phyloP scores from a whole-genome alignment of 208 protist genomes.

The Leishmania major region DNA sequence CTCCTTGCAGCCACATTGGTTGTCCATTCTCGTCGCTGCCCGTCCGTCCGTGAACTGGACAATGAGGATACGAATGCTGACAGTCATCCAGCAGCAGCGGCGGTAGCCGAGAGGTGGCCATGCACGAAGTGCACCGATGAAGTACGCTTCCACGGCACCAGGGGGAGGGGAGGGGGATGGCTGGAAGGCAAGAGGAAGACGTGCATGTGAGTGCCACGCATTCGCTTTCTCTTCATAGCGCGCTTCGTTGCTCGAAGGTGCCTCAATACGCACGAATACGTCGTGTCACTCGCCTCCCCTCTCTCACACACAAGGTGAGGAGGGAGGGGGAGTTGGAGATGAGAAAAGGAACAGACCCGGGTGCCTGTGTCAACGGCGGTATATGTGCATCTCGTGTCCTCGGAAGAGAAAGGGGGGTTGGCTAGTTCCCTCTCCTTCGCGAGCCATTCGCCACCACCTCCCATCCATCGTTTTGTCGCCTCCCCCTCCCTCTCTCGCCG shows the following conservation, averaged over 20 bases:
- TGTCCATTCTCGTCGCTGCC: neutral
- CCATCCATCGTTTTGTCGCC: neutral
- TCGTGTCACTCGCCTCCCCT: neutral
- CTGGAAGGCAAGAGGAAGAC: neutral
- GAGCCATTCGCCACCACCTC: neutral
- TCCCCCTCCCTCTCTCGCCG: neutral
- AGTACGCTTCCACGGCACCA: neutral
- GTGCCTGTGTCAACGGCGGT: neutral
- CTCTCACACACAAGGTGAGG: neutral
- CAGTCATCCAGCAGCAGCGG: neutral
- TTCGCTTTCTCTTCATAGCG: neutral
- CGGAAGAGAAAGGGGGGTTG: neutral
- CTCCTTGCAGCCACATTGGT: neutral
- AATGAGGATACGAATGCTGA: neutral
- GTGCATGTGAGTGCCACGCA: neutral
- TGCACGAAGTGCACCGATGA: neutral
- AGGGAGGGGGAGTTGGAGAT: neutral
- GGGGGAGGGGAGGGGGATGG: neutral
- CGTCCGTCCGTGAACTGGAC: neutral
- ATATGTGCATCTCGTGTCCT: neutral
- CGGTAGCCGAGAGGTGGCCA: neutral
- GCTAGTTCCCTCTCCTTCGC: neutral
- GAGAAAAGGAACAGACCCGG: neutral
- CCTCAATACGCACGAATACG: neutral
- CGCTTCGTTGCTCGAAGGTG: neutral